Evolutionary conservation across 2,329 filamentous ascomycete species (phyloP).

Genomic region (Zelopaecilomyces penicillatus): DNA sequence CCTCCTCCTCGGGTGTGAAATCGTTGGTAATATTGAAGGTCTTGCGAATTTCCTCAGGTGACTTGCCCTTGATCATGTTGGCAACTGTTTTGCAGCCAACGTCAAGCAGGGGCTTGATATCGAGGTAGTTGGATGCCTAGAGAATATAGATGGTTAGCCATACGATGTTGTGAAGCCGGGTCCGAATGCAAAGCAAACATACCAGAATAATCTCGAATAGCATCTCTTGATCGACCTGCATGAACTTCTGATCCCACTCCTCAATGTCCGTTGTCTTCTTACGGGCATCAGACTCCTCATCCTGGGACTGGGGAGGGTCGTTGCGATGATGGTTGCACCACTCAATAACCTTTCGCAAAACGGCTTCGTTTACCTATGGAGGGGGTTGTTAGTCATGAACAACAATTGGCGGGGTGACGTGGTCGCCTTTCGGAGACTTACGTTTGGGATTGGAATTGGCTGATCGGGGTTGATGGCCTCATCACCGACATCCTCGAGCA

Average conservation of each 20-base stretch:
- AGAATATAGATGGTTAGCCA: slow-evolving; percentile 13
- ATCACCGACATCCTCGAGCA: slow-evolving; percentile 87
- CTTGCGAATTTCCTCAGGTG: slow-evolving; percentile 96
- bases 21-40: slow-evolving; percentile 99
- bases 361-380: slow-evolving; percentile 74
- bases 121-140: slow-evolving; percentile 93
- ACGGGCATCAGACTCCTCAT: slow-evolving; percentile 86
- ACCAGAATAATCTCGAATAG: slow-evolving; percentile 98
- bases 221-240: slow-evolving; percentile 99
- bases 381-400: slow-evolving; percentile 8
- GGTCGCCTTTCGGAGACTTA: slow-evolving; percentile 27
- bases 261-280: slow-evolving; percentile 99
- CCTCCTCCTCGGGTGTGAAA: slow-evolving; percentile 97
- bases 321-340: slow-evolving; percentile 95
- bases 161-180: background rate
- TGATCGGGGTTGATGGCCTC: slow-evolving; percentile 44
- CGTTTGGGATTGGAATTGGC: slow-evolving; percentile 82
- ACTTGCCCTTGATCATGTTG: slow-evolving; percentile 99
- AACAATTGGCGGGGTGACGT: background rate
- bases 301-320: slow-evolving; percentile 71
- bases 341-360: slow-evolving; percentile 92
- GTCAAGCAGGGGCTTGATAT: slow-evolving; percentile 96
- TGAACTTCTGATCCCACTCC: slow-evolving; percentile 99
- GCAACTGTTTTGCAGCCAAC: slow-evolving; percentile 99
- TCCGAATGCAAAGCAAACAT: slow-evolving; percentile 28